phyloP scores from a whole-genome alignment of 2,329 filamentous ascomycete genomes.

The Chalara sp. region DNA sequence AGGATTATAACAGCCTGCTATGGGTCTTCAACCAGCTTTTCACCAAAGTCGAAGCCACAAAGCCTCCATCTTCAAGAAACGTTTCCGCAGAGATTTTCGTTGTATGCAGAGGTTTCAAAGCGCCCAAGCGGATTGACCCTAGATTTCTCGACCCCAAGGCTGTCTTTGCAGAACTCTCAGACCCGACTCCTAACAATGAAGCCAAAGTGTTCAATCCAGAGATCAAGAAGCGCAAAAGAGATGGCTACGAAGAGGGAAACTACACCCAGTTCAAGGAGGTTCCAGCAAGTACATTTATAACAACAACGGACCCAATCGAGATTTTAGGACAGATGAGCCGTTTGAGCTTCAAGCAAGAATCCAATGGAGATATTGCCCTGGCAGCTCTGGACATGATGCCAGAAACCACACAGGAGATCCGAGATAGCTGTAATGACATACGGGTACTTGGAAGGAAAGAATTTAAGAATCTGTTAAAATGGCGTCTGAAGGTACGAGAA shows the following conservation, averaged over 20 bases:
- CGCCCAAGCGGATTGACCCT: slow-evolving; percentile 86
- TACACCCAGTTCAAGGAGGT: slow-evolving; percentile 89
- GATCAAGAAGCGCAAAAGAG: slow-evolving; percentile 93
- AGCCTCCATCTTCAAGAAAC: slow-evolving; percentile 90
- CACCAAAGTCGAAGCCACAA: slow-evolving; percentile 90
- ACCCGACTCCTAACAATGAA: slow-evolving; percentile 86
- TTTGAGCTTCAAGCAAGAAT: slow-evolving; percentile 73
- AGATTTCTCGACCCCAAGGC: slow-evolving; percentile 83
- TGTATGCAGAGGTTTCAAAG: slow-evolving; percentile 91
- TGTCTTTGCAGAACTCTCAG: slow-evolving; percentile 88
- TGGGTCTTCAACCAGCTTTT: slow-evolving; percentile 99
- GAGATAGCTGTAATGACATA: slow-evolving; percentile 71
- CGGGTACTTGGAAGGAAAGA: slow-evolving; percentile 91
- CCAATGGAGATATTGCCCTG: slow-evolving; percentile 77
- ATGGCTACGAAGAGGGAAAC: slow-evolving; percentile 95
- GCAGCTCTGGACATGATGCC: slow-evolving; percentile 79
- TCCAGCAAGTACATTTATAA: slow-evolving; percentile 85
- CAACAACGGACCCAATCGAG: slow-evolving; percentile 86
- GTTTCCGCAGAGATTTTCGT: slow-evolving; percentile 99
- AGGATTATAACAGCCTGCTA: slow-evolving; percentile 90
- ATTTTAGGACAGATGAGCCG: slow-evolving; percentile 83
- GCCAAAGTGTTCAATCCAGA: slow-evolving; percentile 98
- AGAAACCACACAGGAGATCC: slow-evolving; percentile 79
- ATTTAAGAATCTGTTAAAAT: slow-evolving; percentile 82
- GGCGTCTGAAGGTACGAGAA: slow-evolving; percentile 83